phyloP scores from a whole-genome alignment of 1,139 yeast species.

The Pichia kudriavzevii region DNA sequence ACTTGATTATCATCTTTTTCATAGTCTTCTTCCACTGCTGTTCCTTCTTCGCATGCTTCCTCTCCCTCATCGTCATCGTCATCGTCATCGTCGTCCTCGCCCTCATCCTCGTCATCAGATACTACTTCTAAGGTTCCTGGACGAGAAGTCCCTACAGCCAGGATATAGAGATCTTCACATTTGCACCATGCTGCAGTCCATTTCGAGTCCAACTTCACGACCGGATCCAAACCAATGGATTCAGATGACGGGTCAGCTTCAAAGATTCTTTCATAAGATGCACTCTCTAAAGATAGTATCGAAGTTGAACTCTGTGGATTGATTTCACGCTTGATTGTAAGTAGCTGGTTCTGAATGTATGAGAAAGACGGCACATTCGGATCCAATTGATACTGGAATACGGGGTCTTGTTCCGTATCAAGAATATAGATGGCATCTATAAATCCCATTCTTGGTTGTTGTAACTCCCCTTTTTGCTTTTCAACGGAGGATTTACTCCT shows the following conservation, averaged over 20 bases:
- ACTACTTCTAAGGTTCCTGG: constrained; percentile 21
- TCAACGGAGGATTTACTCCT: too few species aligned
- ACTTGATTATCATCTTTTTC: constrained; percentile 7
- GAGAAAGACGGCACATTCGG: constrained; percentile 37
- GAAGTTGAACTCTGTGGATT: too few species aligned
- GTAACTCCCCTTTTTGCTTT: too few species aligned
- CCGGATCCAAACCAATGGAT: constrained; percentile 18
- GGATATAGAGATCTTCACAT: constrained; percentile 18
- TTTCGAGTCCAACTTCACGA: constrained; percentile 24
- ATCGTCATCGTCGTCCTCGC: constrained; percentile 8
- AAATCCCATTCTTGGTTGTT: constrained; percentile 38
- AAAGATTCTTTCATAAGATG: too few species aligned
- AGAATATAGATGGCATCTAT: constrained; percentile 61
- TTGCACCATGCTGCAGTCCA: constrained; percentile 25
- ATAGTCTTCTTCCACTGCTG: constrained; percentile 6
- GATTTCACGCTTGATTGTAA: constrained; percentile 11
- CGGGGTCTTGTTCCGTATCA: constrained; percentile 34
- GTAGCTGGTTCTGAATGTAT: constrained; percentile 19
- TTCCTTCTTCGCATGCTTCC: constrained; percentile 11
- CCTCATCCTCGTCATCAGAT: constrained; percentile 27
- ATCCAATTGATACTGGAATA: constrained; percentile 4
- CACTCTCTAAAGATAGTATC: too few species aligned
- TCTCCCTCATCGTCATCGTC: too few species aligned
- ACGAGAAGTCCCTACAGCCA: constrained; percentile 19
- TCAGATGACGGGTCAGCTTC: too few species aligned